Base-by-base conservation (phyloP, 140 eudicot species). In the Senecio squalidus region DNA sequence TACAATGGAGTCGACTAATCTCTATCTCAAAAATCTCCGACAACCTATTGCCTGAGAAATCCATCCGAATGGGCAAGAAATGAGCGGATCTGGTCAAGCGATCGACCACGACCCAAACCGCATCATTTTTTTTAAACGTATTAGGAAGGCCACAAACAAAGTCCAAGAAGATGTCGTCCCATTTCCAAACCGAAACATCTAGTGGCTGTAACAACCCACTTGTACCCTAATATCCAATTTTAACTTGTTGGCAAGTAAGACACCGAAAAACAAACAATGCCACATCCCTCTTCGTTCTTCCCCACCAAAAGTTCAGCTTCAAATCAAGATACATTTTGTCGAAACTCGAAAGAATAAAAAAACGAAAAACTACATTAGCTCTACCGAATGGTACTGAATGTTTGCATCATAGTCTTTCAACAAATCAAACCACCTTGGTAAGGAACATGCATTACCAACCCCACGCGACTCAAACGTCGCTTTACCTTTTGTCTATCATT, bases 391-490 rank as follows among this genome's bases (percentile, higher is more conserved):
- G n/a, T n/a, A n/a, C n/a, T n/a, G n/a, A n/a, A n/a, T n/a, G n/a
- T n/a, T n/a, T n/a, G n/a, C n/a, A n/a, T n/a, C n/a, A n/a, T n/a
- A n/a, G n/a, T n/a, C n/a, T n/a, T n/a, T n/a, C n/a, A n/a, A n/a
- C n/a, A n/a, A n/a, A n/a, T n/a, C n/a, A n/a, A n/a, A n/a, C n/a
- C n/a, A n/a, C n/a, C n/a, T n/a, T n/a, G n/a, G n/a, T n/a, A n/a
- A n/a, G n/a, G 60, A 58, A 59, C 65, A 41, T 60, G 54, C n/a
- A n/a, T n/a, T n/a, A 33, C 60, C 4, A 23, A n/a, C 38, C 46
- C 48, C 36, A 63, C 59, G 58, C n/a, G 50, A 52, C 50, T 49
- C 40, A 31, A 24, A 33, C 38, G 70, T 64, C 70, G 60, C 48
- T 50, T 28, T 51, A 34, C 27, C n/a, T n/a, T n/a, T n/a, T n/a